Base-by-base conservation (phyloP, 805 yeast species). In the Lipomyces starkeyi region DNA sequence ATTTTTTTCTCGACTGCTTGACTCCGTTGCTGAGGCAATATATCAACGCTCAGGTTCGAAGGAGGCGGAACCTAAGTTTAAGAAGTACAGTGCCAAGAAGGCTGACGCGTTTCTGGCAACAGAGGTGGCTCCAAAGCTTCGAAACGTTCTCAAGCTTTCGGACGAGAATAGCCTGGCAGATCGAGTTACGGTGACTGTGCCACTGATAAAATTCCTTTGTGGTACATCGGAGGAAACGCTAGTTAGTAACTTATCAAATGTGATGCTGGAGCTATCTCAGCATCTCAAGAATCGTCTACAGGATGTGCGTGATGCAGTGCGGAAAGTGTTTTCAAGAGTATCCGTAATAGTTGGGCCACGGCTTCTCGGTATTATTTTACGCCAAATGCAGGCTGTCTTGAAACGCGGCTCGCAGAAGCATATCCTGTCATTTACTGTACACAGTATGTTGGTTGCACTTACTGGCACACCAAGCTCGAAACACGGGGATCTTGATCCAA, bases 401-500 rank as follows among this genome's bases (percentile, higher is more conserved):
- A 84, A 89, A 4, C 83, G 96, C 75, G 99, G 99, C 32, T 91
- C 97, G 14, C 98, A 95, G 76, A 86, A 93, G 63, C 99, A 95
- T 79, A 92, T 95, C 67, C 85, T 95, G 73, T 92, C 97, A 75
- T 95, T 82, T 79, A 91, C 98, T 0, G 86, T 91, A 4, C 97
- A 95, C 78, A 82, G 87, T 60, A 79, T 94, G 52, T 78, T 95
- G 63, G 85, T 85, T 1, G 83, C 86, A 8, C 79, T 91, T 71
- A 77, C 80, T 5, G 81, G 78, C 3, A 53, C 49, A 0, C 71
- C 75, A 13, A 68, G 72, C 3, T 78, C 91, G 56, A 67, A 75
- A 0, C 90, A 86, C 71, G 96, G 97, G 7, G 97, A 91, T 67
- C 80, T 94, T 56, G 95, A 93, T 77, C 83, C 87, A 11, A 77